Evolutionary conservation across 257 asterid species (phyloP).

Genomic region (Rhazya stricta): DNA sequence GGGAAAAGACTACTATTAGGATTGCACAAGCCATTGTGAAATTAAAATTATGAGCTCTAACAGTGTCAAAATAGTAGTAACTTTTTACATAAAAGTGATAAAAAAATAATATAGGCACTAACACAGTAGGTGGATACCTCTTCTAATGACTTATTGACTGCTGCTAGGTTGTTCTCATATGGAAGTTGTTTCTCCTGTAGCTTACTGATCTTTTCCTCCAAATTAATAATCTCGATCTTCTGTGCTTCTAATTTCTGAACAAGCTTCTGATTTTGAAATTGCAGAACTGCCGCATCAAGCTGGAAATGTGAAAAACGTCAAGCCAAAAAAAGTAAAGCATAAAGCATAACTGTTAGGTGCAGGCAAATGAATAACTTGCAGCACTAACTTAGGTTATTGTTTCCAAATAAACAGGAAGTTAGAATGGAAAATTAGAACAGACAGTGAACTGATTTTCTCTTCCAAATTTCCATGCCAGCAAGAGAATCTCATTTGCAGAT

Average conservation of each 20-base stretch:
- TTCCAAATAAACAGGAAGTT: background rate
- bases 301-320: conserved; percentile 26
- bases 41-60: background rate
- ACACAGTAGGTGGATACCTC: conserved; percentile 41
- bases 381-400: background rate
- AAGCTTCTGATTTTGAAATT: conserved; percentile 91
- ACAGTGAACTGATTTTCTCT: background rate
- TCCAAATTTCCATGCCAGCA: background rate
- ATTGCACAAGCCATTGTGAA: background rate
- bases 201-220: conserved; percentile 47
- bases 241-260: conserved; percentile 85
- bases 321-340: background rate
- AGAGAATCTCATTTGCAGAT: background rate
- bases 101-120: background rate
- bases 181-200: conserved; percentile 61
- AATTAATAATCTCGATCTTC: conserved; percentile 61
- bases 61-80: background rate
- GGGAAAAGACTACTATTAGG: conserved; percentile 6
- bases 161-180: conserved; percentile 41
- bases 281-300: conserved; percentile 89
- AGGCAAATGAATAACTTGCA: background rate
- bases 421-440: background rate
- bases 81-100: background rate
- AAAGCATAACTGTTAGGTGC: background rate
- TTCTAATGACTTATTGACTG: conserved; percentile 60